phyloP scores from a whole-genome alignment of 23 red algal genomes.

The Gracilaria gracilis region DNA sequence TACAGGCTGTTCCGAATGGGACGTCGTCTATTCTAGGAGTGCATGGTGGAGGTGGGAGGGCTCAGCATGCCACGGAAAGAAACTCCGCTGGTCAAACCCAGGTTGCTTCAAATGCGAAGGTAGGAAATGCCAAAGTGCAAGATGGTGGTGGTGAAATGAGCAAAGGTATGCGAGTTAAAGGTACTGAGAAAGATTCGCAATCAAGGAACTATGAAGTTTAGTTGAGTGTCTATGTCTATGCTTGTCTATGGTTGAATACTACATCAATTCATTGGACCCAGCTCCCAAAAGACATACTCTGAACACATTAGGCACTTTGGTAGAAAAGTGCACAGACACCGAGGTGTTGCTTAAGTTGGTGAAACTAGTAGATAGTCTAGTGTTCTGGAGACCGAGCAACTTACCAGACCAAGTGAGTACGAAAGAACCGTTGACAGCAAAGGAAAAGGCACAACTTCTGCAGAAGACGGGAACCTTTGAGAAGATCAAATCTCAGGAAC shows the following conservation, averaged over 20 bases:
- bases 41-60: neutral
- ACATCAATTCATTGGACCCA: constrained; percentile 46
- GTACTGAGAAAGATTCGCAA: neutral
- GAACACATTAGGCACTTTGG: constrained; percentile 45
- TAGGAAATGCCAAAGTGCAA: neutral
- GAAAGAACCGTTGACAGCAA: constrained; percentile 63
- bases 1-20: neutral
- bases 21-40: neutral
- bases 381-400: constrained; percentile 44
- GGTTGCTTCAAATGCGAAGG: neutral
- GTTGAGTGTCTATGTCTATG: constrained; percentile 57
- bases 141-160: neutral
- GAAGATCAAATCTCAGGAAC: constrained; percentile 12
- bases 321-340: constrained; percentile 63
- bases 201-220: constrained; percentile 24
- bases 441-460: constrained; percentile 82
- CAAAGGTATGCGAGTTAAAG: neutral
- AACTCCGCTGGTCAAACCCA: neutral
- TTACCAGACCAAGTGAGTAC: neutral
- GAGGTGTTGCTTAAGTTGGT: constrained; percentile 73
- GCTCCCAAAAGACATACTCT: constrained; percentile 50
- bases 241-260: constrained; percentile 57
- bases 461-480: constrained; percentile 77
- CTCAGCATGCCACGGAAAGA: neutral
- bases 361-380: constrained; percentile 59